Evolutionary conservation across 768 basidiomycete genomes (phyloP), one percentile per base, ranked within the genome.

Genomic region (Chalciporus piperatus): DNA sequence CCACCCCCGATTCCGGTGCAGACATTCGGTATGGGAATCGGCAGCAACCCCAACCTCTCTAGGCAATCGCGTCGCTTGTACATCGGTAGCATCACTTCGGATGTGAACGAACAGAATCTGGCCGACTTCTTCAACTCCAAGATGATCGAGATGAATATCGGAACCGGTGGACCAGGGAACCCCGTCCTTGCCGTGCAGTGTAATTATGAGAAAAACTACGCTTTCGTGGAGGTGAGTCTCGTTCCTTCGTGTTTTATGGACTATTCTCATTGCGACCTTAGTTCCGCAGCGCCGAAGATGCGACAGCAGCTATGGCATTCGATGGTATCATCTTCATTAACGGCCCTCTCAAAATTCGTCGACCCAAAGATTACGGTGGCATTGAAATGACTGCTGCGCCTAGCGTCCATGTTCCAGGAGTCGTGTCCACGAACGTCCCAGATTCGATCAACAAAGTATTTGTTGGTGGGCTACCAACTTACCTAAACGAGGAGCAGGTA

Each of bases 381-480:
- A 61, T 76, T 47, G 83, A 87, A 41, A 80, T 87, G 58, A 68
- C 77, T 22, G 68, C 77, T 22, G 68, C 77, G 16, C 79, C 85
- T 16, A 81, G 82, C 39, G 77, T 89, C 59, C 89, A 93, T 65
- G 91, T 98, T 48, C 93, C 93, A 28, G 95, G 95, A 48, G 89
- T 94, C 40, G 91, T 97, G n/a, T 94, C 92, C 6, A 93, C 92
- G 48, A 95, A 94, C 60, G 93, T 98, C 20, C 93, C 94, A 17
- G 97, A 99, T 69, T 94, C 94, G 22, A 89, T 90, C 71, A 95
- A 98, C 82, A 98, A 98, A 75, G 79, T 99, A 47, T 99, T 98
- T 63, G 89, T 99, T 54, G 97, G 97, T 39, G 96, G 95, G 47
- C 75, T 99, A 50, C 97, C 97, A 14, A 81, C 89, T 19, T 98